Base-by-base conservation (phyloP, 192 early-diverging fungal genomes). In the Allomyces javanicus region DNA sequence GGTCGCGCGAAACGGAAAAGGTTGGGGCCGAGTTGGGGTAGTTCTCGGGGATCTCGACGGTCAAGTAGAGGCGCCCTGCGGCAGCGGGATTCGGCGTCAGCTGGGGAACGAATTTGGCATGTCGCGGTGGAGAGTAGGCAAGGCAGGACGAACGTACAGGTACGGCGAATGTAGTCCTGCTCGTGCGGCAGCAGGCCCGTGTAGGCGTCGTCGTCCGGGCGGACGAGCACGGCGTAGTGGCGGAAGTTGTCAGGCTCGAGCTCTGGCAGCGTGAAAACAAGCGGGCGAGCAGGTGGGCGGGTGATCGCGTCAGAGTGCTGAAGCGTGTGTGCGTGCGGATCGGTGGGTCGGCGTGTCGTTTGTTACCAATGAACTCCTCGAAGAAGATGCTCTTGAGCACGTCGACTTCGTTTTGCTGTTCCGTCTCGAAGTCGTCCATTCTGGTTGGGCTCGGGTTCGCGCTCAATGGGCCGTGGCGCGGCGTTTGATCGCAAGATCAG, bases 341-440 rank as follows among this genome's bases (percentile, higher is more conserved):
- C 33, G 33, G 3, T 9, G 33, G 33, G 33, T 40, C 33, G 33
- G 33, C 33, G n/a, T n/a, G n/a, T n/a, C 33, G 33, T 3, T 40
- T 7, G 0, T 73, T 77, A 78, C 84, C 75, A 69, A 79, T 76
- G 58, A 87, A 82, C 72, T 89, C 88, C 66, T 84, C 85, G 55
- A 84, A 82, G 74, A 90, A 91, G 71, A 91, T 91, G 50, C 86
- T 87, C 67, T 87, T 78, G 62, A 91, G 81, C 23, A 84, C 87
- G 67, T 89, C 88, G 45, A 91, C 66, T 68, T 91, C 89, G 70
- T 84, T 85, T 26, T 78, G 75, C 73, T 89, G 87, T 72, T 91
- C 89, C 67, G 88, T 88, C 40, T 75, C 72, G 73, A 89, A 87
- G 76, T 86, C 86, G 33, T 40, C 33, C 33, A 40, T 40, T 40